phyloP scores from a whole-genome alignment of 1,139 yeast species.

The Nadsonia starkeyi-henricii region DNA sequence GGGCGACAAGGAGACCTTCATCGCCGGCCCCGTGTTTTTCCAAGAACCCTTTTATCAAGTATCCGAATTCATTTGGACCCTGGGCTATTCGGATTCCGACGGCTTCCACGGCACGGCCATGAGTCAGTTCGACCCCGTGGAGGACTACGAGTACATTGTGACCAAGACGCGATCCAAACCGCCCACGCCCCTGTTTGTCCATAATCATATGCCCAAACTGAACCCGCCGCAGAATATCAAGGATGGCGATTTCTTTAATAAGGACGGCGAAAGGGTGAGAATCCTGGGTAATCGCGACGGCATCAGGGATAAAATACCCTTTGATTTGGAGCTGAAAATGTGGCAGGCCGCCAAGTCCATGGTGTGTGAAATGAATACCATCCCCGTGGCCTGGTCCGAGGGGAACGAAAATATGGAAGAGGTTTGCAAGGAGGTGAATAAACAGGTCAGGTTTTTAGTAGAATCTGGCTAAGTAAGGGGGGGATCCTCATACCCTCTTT shows the following conservation, averaged over 20 bases:
- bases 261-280: slow-evolving; percentile 34
- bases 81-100: slow-evolving; percentile 16
- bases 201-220: slow-evolving; percentile 52
- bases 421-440: slow-evolving; percentile 16
- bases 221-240: slow-evolving; percentile 30
- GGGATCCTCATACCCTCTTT: too few species aligned
- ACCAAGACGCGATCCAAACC: slow-evolving; percentile 10
- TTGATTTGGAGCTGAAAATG: slow-evolving; percentile 47
- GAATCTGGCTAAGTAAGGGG: too few species aligned
- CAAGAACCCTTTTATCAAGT: slow-evolving; percentile 54
- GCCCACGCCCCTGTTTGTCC: slow-evolving; percentile 40
- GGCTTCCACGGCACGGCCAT: slow-evolving; percentile 51
- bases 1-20: slow-evolving; percentile 82
- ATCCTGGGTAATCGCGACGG: slow-evolving; percentile 43
- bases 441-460: slow-evolving; percentile 21
- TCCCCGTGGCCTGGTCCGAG: slow-evolving; percentile 32
- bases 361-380: slow-evolving; percentile 34
- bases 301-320: slow-evolving; percentile 27
- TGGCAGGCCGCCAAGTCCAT: slow-evolving; percentile 48
- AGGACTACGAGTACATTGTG: slow-evolving; percentile 29
- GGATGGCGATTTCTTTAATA: slow-evolving; percentile 26
- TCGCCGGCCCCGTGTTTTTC: slow-evolving; percentile 63
- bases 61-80: slow-evolving; percentile 39
- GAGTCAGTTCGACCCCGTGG: slow-evolving; percentile 60
- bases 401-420: slow-evolving; percentile 27